Conservation (phyloP, 441 rosid genomes). For the Manihot esculenta region DNA sequence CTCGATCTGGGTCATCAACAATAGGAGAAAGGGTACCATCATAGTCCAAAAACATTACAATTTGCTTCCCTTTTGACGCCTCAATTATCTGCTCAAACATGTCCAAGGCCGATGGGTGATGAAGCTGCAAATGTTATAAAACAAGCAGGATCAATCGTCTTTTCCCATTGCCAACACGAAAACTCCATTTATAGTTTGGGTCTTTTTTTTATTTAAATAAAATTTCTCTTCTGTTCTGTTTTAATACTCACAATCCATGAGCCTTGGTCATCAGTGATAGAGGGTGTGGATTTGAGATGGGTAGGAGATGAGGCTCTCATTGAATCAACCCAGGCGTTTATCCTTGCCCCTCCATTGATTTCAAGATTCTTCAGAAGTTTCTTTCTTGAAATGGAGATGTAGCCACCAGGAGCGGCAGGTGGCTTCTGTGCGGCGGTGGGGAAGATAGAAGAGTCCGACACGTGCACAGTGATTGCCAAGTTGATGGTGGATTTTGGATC, state of each 20-base stretch:
- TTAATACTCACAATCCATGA: slow-evolving; percentile 65
- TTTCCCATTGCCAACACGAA: neutral
- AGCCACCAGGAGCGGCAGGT: slow-evolving; percentile 62
- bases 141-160: neutral
- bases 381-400: slow-evolving; percentile 52
- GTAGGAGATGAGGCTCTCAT: slow-evolving; percentile 92
- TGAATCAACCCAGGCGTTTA: slow-evolving; percentile 81
- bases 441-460: slow-evolving; percentile 42
- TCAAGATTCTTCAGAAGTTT: slow-evolving; percentile 62
- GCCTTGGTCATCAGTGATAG: slow-evolving; percentile 39
- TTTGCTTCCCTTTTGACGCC: slow-evolving; percentile 74
- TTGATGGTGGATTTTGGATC: slow-evolving; percentile 48
- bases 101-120: slow-evolving; percentile 82
- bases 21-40: slow-evolving; percentile 97
- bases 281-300: slow-evolving; percentile 55
- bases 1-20: slow-evolving; percentile 82
- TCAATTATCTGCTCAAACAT: slow-evolving; percentile 70
- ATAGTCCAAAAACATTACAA: slow-evolving; percentile 88
- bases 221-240: neutral
- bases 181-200: neutral
- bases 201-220: neutral
- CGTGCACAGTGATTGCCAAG: slow-evolving; percentile 37
- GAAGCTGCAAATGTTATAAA: slow-evolving; percentile 36
- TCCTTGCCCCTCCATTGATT: slow-evolving; percentile 57
- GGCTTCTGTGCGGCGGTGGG: slow-evolving; percentile 52